Base-by-base conservation (phyloP, 257 asterid genomes). In the Scutellaria barbata region DNA sequence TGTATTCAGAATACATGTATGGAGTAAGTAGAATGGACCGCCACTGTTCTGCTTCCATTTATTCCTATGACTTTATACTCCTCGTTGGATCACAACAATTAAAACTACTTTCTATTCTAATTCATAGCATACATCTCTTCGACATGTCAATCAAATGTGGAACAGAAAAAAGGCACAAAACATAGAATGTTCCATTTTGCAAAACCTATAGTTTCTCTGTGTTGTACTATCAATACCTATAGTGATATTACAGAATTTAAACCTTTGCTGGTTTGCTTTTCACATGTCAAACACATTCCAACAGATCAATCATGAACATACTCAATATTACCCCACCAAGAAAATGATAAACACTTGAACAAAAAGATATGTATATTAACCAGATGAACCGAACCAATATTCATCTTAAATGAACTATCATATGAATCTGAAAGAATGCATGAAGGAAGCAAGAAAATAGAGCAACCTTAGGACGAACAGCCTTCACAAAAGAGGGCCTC, bases 401-500 rank as follows among this genome's bases (percentile, higher is more conserved):
- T 56, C 52, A 66, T 60, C 51, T 12, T 3, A 18, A 14, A 33
- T 47, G 16, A 12, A 58, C 54, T 54, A 60, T 17, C 5, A 61
- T 46, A 59, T 62, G 22, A 37, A 69, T 35, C n/a, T 37, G 59
- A 48, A 52, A 10, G 41, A 11, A 35, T 10, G 6, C 65, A 40
- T 16, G 6, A 45, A 30, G 4, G 25, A 42, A 54, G 47, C 58
- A 41, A 12, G 66, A 48, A 41, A 64, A 52, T 47, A 70, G 40
- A 67, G 66, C 61, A 75, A 92, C 99, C 99, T 95, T 88, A 22
- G 94, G 89, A 60, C 69, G 85, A 74, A 95, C 89, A 50, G 94
- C 83, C 85, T 92, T 95, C 74, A 92, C 96, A 77, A 95, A 95
- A 8, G 98, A 92, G 72, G 99, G 98, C 45, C 99, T 87, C 22